Conservation (phyloP, 176 grass and related monocot species). For the Phragmites australis region DNA sequence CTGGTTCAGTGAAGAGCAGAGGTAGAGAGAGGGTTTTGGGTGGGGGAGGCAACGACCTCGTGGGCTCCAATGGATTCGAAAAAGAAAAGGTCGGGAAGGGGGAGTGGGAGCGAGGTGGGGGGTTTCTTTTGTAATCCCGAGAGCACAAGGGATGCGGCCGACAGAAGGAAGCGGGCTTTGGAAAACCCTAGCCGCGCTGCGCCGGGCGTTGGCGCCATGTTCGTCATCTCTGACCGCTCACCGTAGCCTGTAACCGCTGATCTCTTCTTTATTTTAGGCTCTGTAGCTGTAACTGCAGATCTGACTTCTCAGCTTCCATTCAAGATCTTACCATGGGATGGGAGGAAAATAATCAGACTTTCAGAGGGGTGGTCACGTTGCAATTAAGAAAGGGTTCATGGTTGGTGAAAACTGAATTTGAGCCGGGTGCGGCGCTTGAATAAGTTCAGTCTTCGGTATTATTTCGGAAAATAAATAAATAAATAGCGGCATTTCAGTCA, state of each 20-base stretch:
- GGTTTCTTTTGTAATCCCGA: conserved; percentile 56
- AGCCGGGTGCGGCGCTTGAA: background rate
- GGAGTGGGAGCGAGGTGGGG: conserved; percentile 32
- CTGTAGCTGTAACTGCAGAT: conserved; percentile 53
- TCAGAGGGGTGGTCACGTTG: conserved; percentile 6
- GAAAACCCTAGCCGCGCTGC: conserved; percentile 39
- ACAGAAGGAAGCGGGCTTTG: conserved; percentile 37
- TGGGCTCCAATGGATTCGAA: conserved; percentile 65
- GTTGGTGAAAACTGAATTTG: conserved; percentile 8
- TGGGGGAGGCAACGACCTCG: conserved; percentile 45
- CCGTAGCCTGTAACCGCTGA: background rate
- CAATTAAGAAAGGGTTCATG: conserved; percentile 16
- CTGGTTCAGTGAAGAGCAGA: conserved; percentile 22
- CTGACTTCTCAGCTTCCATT: conserved; percentile 48
- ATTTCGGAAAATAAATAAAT: too few species aligned
- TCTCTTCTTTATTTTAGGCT: conserved; percentile 3
- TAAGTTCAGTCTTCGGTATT: background rate
- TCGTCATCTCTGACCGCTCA: conserved; percentile 4
- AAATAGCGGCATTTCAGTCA: too few species aligned
- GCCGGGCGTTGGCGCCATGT: background rate
- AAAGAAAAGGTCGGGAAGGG: conserved; percentile 31
- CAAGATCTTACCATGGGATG: conserved; percentile 43
- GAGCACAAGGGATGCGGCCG: conserved; percentile 35
- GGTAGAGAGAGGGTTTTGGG: conserved; percentile 36
- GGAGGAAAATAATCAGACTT: conserved; percentile 46